A percentile compares a stretch with the other conserved stretches of the same genome.
phyloP scores from a whole-genome alignment of 352 stramenopile species.

The Phytophthora niederhauseri region DNA sequence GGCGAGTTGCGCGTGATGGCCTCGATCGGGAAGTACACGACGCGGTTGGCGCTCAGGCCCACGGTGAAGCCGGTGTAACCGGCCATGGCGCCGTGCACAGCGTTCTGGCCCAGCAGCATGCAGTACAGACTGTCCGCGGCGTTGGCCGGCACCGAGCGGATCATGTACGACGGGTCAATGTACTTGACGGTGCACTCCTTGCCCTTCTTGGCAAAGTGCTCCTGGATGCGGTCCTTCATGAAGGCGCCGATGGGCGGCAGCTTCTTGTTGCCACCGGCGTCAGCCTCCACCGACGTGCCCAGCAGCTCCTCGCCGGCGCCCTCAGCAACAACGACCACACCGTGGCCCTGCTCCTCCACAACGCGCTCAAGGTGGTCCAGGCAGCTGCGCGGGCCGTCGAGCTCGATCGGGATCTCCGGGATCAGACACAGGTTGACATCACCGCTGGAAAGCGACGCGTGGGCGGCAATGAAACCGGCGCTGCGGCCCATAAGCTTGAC shows the following conservation, averaged over 20 bases:
- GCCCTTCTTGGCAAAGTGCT: slow-evolving; percentile 93
- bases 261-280: slow-evolving; percentile 96
- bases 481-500: slow-evolving; percentile 99
- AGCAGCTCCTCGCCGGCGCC: slow-evolving; percentile 96
- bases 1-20: slow-evolving; percentile 88
- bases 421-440: slow-evolving; percentile 99
- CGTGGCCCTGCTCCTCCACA: slow-evolving; percentile 96
- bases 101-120: slow-evolving; percentile 98
- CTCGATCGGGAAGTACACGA: slow-evolving; percentile 93
- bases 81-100: slow-evolving; percentile 98
- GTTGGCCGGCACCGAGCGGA: slow-evolving; percentile 94
- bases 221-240: slow-evolving; percentile 95
- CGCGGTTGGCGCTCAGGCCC: slow-evolving; percentile 97
- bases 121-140: slow-evolving; percentile 96
- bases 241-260: slow-evolving; percentile 96
- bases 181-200: slow-evolving; percentile 96
- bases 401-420: slow-evolving; percentile 96
- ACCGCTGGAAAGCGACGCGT: slow-evolving; percentile 96
- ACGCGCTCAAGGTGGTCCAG: slow-evolving; percentile 92
- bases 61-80: slow-evolving; percentile 98
- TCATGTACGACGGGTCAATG: slow-evolving; percentile 99
- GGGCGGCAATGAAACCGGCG: slow-evolving; percentile 97
- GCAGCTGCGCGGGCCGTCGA: slow-evolving; percentile 92
- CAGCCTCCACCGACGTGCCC: slow-evolving; percentile 89
- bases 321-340: slow-evolving; percentile 98